Base-by-base conservation (phyloP, 805 yeast genomes). In the Wickerhamomyces mucosus region DNA sequence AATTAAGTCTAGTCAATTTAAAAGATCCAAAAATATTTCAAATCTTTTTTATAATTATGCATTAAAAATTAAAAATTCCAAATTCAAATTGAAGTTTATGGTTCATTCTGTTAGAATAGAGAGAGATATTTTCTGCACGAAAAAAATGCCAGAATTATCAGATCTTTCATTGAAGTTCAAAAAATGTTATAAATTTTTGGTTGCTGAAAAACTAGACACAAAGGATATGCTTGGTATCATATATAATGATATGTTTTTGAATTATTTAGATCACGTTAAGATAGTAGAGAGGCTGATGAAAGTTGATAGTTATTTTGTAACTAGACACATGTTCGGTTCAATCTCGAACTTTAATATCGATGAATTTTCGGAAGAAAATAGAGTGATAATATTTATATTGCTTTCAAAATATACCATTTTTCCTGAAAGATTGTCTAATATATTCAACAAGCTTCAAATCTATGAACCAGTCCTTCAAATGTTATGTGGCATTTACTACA, bases 11-110 rank as follows among this genome's bases (percentile, higher is more conserved):
- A 47, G 35, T 28, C 64, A 57, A 22, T 32, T 27, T 14, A 68
- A 64, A 38, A 46, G 77, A 34, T 45, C 67, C 6, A 53, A 61
- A 29, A 70, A 69, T 41, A 38, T 72, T 4, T 62, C 75, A 4
- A 69, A 66, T 38, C 29, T 72, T 10, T 47, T 61, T 6, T 70
- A 58, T 42, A 63, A 67, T 35, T 42, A 56, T 29, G 70, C 49
- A 31, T 5, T 36, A 28, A 17, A 12, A 14, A 6, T 23, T 35
- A 4, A 33, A 38, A 5, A 21, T 36, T 17, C 21, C 22, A 14
- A 14, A 15, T 23, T 13, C 16, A 23, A 13, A 38, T 21, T 30
- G 46, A 16, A 22, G 48, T 5, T 36, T 8, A 4, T 21, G 26
- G 13, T 15, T 6, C 21, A 16, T 2, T 14, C 25, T 4, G n/a